Evolutionary conservation across 192 early-diverging fungal species (phyloP), one percentile per base, ranked within the genome.

Genomic region (Podila epicladia): DNA sequence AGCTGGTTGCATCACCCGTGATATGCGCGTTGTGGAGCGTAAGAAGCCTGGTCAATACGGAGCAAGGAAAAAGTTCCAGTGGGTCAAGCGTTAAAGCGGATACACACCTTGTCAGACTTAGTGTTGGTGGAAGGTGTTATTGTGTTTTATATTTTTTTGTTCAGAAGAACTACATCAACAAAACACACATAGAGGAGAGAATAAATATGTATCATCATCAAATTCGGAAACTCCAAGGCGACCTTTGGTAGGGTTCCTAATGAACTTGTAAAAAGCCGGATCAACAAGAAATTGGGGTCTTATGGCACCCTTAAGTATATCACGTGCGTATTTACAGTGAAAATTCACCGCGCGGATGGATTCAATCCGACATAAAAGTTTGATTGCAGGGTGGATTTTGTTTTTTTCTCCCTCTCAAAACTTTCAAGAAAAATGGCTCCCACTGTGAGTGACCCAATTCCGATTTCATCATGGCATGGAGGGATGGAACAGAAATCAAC

Each of bases 11-110:
- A 83, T 94, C 48, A 76, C 75, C 9, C 82, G 89, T 29, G 92
- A 94, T 85, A 80, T 85, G n/a, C 88, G 94, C 73, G 89, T 89
- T 65, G 96, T 97, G 26, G 97, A 98, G 83, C 90, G 96, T 69
- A 98, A 98, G 85, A 98, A 98, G 94, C 94, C 96, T 38, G 95
- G 95, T 64, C 95, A 96, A 82, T 93, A 93, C 29, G 95, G 94
- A 87, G 95, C 96, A n/a, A 90, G 97, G 74, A 94, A 94, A 71
- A 82, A 74, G 80, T 82, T 82, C 72, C 73, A 82, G 60, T 74
- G 80, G 80, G 80, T 82, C 80, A 82, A 82, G 80, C 80, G 80
- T 82, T 82, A 82, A 69, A 45, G 41, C 41, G 41, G 41, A 37
- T 9, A 11, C 41, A 17, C 41, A 4, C 2, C 0, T 45, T 45